Base-by-base conservation (phyloP, 2,329 filamentous ascomycete species). In the Beauveria rudraprayagi region DNA sequence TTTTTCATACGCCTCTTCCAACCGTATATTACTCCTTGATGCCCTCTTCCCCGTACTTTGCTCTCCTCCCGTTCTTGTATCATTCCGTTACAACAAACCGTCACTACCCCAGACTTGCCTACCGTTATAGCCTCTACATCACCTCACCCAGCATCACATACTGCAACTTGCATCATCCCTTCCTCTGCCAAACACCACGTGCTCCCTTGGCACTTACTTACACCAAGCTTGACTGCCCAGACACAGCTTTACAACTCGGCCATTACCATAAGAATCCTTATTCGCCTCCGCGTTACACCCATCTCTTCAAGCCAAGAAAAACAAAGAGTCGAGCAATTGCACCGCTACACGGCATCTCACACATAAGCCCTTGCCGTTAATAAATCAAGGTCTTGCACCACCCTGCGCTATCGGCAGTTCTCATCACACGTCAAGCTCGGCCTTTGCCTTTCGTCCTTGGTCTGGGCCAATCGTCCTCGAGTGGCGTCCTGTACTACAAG, bases 1-100 rank as follows among this genome's bases (percentile, higher is more conserved):
- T 46, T 22, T 19, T 14, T 3, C 41, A 10, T 16, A 22, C 44
- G 34, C 11, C 34, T 16, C 34, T 37, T 37, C 34, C 14, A 11
- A 14, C 56, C 34, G 26, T 60, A 60, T 60, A 60, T 24, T 60
- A 60, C 48, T 54, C 41, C 41, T 60, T 19, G 24, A 60, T 54
- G 41, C 50, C 58, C 58, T 60, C 57, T 55, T 54, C 24, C 48
- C 56, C 40, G 5, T 26, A 37, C 34, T 14, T 28, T 34, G 6
- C n/a, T 30, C 30, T 43, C 47, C 7, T 28, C 17, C 44, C 3
- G 14, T 16, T 34, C 28, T 19, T 37, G 6, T 60, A 19, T 41
- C 41, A n/a, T 30, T 28, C 24, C 43, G 7, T 37, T 30, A 58
- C 34, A 41, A 30, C 50, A 16, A n/a, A 11, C 10, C 28, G 41